Percentiles rank a stretch among this genome's conserved stretches.
Conservation (phyloP, 768 basidiomycete species). For the Tylopilus subfusipes region DNA sequence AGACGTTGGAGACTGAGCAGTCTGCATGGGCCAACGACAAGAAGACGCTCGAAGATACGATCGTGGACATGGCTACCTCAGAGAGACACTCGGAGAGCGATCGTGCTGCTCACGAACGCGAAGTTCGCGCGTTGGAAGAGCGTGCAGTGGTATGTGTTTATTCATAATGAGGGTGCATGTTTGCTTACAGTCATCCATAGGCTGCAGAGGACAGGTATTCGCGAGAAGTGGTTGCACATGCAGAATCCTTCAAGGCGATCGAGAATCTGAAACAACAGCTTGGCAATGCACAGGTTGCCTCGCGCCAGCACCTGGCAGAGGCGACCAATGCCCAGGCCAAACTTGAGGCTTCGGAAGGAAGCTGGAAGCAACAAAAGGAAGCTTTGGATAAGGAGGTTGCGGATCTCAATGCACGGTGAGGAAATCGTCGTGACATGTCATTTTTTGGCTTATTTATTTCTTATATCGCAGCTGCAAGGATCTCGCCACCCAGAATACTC, state of each 20-base stretch:
- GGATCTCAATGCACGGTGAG: constrained; percentile 69
- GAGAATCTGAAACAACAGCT: constrained; percentile 65
- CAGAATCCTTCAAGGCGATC: constrained; percentile 75
- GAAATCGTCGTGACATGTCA: neutral
- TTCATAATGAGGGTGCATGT: neutral
- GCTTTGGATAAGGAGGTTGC: constrained; percentile 73
- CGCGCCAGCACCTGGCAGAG: constrained; percentile 56
- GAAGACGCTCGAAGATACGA: constrained; percentile 76
- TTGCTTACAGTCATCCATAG: constrained; percentile 27
- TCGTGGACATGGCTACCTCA: constrained; percentile 74
- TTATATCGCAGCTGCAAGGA: constrained; percentile 57
- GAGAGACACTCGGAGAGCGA: constrained; percentile 66
- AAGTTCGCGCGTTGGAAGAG: constrained; percentile 64
- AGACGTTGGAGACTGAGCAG: constrained; percentile 65
- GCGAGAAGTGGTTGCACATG: constrained; percentile 79
- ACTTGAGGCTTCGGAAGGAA: constrained; percentile 63
- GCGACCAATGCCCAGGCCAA: constrained; percentile 77
- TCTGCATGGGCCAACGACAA: constrained; percentile 73
- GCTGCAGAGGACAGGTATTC: constrained; percentile 80
- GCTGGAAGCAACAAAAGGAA: constrained; percentile 79
- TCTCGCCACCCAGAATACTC: constrained; percentile 67
- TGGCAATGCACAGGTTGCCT: constrained; percentile 43
- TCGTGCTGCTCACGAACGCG: constrained; percentile 58
- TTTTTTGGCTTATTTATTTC: neutral
- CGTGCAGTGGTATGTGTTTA: constrained; percentile 54